These are phyloP conservation scores for Plasmodium ovale DNA, from an alignment of 169 alveolate genomes.

Conservation along the genomic window DNA sequence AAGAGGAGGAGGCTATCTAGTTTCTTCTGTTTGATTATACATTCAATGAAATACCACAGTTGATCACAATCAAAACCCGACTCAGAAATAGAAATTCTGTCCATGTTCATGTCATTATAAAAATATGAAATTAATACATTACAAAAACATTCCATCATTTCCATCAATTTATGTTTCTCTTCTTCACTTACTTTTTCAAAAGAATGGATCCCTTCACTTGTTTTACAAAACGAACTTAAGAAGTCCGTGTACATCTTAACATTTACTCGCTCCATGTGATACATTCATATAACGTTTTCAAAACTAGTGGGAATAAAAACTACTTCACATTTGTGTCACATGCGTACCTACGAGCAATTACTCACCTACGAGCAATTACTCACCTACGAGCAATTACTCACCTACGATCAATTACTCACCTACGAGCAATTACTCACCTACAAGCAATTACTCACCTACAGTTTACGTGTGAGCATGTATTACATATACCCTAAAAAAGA, in stretches of 20 bases:
- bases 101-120: slow-evolving; percentile 24
- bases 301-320: too few species aligned
- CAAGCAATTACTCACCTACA: too few species aligned
- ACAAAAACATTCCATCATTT: slow-evolving; percentile 64
- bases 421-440: too few species aligned
- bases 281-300: too few species aligned
- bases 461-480: too few species aligned
- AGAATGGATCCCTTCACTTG: background rate
- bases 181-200: background rate
- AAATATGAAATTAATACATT: slow-evolving; percentile 25
- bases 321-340: too few species aligned
- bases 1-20: background rate
- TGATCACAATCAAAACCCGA: slow-evolving; percentile 52
- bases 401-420: too few species aligned
- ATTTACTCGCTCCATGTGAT: slow-evolving; percentile 25
- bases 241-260: slow-evolving; percentile 44
- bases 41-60: slow-evolving; percentile 55
- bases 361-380: too few species aligned
- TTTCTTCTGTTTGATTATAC: slow-evolving; percentile 49
- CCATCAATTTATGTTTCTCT: slow-evolving; percentile 24
- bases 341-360: too few species aligned
- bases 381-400: too few species aligned
- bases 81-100: slow-evolving; percentile 3
- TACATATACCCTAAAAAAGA: too few species aligned
- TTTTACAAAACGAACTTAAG: slow-evolving; percentile 8